Conservation (phyloP, 1,139 yeast species). For the Debaryomyces coudertii region DNA sequence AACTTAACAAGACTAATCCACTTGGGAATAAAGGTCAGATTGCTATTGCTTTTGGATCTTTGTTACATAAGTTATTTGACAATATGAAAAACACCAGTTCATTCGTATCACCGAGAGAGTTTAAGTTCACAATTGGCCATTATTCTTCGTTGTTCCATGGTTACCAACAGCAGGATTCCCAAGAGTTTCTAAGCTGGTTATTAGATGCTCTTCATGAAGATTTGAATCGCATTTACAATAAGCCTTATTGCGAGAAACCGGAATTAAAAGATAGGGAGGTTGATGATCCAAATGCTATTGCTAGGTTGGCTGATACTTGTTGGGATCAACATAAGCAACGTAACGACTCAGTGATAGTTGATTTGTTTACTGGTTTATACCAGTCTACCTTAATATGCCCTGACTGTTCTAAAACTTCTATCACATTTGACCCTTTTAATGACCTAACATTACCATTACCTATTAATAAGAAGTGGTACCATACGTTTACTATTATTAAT, state of each 20-base stretch:
- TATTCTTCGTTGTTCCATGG: slow-evolving; percentile 84
- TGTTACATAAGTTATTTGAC: slow-evolving; percentile 63
- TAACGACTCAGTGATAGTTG: slow-evolving; percentile 84
- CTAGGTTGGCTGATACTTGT: slow-evolving; percentile 67
- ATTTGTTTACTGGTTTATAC: slow-evolving; percentile 87
- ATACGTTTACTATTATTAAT: slow-evolving; percentile 64
- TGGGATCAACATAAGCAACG: slow-evolving; percentile 82
- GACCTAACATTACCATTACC: slow-evolving; percentile 92
- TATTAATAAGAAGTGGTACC: slow-evolving; percentile 72
- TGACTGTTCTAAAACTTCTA: slow-evolving; percentile 73
- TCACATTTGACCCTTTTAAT: slow-evolving; percentile 93
- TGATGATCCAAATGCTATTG: slow-evolving; percentile 56
- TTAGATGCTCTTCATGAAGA: slow-evolving; percentile 95
- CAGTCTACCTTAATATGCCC: slow-evolving; percentile 92
- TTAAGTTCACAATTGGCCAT: slow-evolving; percentile 78
- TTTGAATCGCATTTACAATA: slow-evolving; percentile 74
- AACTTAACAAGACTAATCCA: slow-evolving; percentile 71
- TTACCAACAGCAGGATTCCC: slow-evolving; percentile 93
- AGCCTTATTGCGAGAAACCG: slow-evolving; percentile 90
- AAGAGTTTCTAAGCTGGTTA: slow-evolving; percentile 87
- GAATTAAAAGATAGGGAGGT: slow-evolving; percentile 69
- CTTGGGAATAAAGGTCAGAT: slow-evolving; percentile 83
- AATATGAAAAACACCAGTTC: slow-evolving; percentile 15
- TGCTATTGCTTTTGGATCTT: slow-evolving; percentile 71
- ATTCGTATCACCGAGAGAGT: slow-evolving; percentile 64